Conservation (phyloP, 2,329 filamentous ascomycete genomes). For the Epichloe amarillans region DNA sequence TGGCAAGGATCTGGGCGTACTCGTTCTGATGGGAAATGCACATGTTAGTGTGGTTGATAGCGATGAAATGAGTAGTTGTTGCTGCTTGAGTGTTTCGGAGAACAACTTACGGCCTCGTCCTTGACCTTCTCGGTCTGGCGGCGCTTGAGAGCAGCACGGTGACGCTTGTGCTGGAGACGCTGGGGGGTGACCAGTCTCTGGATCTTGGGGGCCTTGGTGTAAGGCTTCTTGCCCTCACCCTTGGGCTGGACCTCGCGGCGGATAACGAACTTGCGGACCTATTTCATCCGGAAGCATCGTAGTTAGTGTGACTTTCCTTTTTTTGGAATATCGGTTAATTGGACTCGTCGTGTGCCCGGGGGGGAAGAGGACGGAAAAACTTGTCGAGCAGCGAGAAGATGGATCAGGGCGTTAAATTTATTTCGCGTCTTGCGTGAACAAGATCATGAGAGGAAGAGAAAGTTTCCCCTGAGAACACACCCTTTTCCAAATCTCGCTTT, state of each 20-base stretch:
- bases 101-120: conserved; percentile 82
- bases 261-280: conserved; percentile 99
- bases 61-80: too few relatives aligned
- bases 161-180: conserved; percentile 99
- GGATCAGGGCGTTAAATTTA: neutral
- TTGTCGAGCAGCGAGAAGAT: neutral
- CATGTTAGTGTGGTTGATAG: conserved; percentile 20
- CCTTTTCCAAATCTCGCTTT: neutral
- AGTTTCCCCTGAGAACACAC: neutral
- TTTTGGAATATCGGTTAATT: neutral
- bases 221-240: conserved; percentile 92
- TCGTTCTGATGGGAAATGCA: conserved; percentile 56
- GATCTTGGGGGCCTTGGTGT: conserved; percentile 99
- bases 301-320: conserved; percentile 22
- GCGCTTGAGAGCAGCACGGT: conserved; percentile 95
- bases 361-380: neutral
- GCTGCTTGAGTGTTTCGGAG: neutral
- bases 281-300: conserved; percentile 20
- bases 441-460: too few relatives aligned
- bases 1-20: conserved; percentile 90
- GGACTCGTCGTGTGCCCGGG: conserved; percentile 12
- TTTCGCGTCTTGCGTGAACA: neutral
- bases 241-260: conserved; percentile 95
- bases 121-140: conserved; percentile 93
- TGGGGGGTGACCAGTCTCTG: conserved; percentile 97